These are phyloP conservation scores for Oryza meyeriana DNA, from an alignment of 176 grass and related monocot species.

Conservation along the genomic window DNA sequence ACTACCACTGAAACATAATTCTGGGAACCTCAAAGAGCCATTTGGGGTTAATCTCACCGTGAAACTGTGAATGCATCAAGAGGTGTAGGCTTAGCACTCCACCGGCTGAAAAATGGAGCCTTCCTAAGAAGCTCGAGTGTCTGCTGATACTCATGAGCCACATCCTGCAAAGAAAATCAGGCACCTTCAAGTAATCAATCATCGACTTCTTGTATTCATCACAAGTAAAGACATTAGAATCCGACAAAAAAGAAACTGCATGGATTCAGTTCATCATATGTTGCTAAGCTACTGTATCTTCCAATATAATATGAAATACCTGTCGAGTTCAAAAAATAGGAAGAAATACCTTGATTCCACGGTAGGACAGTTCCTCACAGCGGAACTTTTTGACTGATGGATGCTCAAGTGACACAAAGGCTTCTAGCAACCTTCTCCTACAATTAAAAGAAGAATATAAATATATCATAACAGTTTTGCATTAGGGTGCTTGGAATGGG, in stretches of 20 bases:
- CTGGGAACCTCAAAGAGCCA: not conserved
- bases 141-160: slow-evolving; percentile 58
- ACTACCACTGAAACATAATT: not conserved
- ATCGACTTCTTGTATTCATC: not conserved
- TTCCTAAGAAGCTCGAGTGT: slow-evolving; percentile 49
- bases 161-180: slow-evolving; percentile 31
- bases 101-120: slow-evolving; percentile 42
- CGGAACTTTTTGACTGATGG: slow-evolving; percentile 22
- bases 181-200: not conserved
- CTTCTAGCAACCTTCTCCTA: slow-evolving; percentile 74
- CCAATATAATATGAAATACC: slow-evolving; percentile 31
- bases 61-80: slow-evolving; percentile 41
- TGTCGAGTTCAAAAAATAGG: not conserved
- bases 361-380: slow-evolving; percentile 43
- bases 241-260: not conserved
- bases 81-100: slow-evolving; percentile 50
- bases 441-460: not conserved
- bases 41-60: not conserved
- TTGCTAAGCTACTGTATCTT: not conserved
- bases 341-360: slow-evolving; percentile 62
- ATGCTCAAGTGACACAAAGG: slow-evolving; percentile 46
- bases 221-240: not conserved
- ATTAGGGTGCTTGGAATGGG: not conserved
- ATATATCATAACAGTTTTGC: not conserved
- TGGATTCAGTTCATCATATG: not conserved